Evolutionary conservation across 2,329 filamentous ascomycete genomes (phyloP).

Genomic region (Epichloe brachyelytri): DNA sequence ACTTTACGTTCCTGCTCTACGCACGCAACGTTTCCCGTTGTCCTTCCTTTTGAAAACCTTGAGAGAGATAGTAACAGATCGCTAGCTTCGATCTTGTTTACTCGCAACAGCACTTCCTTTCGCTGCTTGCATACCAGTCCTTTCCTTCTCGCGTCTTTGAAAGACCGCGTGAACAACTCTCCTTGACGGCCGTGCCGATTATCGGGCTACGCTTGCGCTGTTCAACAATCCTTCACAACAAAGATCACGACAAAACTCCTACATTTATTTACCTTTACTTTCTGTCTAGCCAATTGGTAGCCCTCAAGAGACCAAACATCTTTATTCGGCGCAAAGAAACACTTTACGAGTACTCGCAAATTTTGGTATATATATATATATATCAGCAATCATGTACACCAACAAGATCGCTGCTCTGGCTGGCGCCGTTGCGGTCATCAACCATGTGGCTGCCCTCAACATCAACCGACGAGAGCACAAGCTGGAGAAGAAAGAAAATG

Average conservation of each 20-base stretch:
- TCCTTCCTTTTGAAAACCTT: constrained; percentile 12
- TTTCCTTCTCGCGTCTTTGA: constrained; percentile 36
- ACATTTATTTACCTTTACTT: not conserved
- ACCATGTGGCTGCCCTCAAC: constrained; percentile 30
- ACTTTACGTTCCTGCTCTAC: constrained; percentile 10
- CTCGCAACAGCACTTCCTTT: constrained; percentile 13
- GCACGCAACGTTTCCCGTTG: constrained; percentile 6
- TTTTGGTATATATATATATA: not conserved
- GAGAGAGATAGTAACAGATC: constrained; percentile 4
- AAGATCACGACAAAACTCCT: not conserved
- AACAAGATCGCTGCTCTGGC: constrained; percentile 30
- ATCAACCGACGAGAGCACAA: constrained; percentile 29
- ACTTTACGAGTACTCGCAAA: not conserved
- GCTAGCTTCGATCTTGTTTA: constrained; percentile 9
- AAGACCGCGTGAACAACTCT: constrained; percentile 25
- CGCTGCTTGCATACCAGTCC: constrained; percentile 18
- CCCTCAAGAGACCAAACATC: constrained; percentile 4
- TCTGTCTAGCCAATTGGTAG: not conserved
- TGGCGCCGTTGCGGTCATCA: constrained; percentile 29
- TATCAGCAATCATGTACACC: constrained; percentile 25
- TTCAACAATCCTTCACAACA: not conserved
- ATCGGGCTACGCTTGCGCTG: constrained; percentile 1
- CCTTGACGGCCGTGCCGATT: constrained; percentile 23
- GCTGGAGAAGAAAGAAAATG: constrained; percentile 20
- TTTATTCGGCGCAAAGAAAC: not conserved